Base-by-base conservation (phyloP, 164 flowering plant species). In the Tetracentron sinense region DNA sequence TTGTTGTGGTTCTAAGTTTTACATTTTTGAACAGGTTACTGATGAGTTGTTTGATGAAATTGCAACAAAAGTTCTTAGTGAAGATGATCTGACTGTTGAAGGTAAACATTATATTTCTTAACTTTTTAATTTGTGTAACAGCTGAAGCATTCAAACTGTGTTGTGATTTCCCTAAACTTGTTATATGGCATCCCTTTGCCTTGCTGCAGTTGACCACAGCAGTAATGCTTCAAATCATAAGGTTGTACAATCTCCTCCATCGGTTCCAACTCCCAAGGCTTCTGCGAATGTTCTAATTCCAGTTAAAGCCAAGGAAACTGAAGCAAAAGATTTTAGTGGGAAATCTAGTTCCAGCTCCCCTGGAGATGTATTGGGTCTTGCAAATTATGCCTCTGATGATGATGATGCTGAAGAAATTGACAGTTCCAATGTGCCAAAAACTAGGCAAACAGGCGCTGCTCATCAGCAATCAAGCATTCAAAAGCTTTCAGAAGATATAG, bases 21-120 rank as follows among this genome's bases (percentile, higher is more conserved):
- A 12, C 65, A 56, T 60, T 68, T 61, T 48, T 71, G 54, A 56
- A 54, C 80, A 94, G 98, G 98, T 91, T 21, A 94, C 98, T 58
- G 97, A 86, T 77, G 95, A 91, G 60, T 81, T 94, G n/a, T 89
- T 94, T 86, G 97, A 87, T 83, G 98, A 94, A 70, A 94, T 94
- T 74, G 98, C 97, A 12, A 86, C 87, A 12, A 89, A 79, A 70
- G 96, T 94, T 79, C 78, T 94, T 12, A 72, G 49, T 71, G 98
- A 90, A 78, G 91, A 82, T 66, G 87, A 78, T 76, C 53, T 51
- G 49, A 56, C 66, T 11, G 75, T 65, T 60, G 86, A 85, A 73
- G 95, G 98, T 93, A 62, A 62, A 21, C 30, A 1, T 22, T 33
- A 4, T 56, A 22, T 35, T 35, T 46, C 27, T 21, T 50, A 27